These are phyloP conservation scores for Acorus calamus DNA, from an alignment of 106 monocot genomes.

Conservation along the genomic window DNA sequence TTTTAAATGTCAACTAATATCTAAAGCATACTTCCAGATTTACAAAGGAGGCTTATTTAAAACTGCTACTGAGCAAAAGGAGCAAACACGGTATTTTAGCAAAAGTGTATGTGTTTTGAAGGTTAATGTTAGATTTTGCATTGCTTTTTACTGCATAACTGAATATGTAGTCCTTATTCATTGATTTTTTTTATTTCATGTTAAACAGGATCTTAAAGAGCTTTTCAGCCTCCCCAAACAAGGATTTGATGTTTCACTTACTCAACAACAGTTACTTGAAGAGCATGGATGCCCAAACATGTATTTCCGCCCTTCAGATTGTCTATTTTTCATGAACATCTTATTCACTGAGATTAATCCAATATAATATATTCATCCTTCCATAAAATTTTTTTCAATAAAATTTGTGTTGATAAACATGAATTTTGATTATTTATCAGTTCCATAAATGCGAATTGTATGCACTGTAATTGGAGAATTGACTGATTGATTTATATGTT, in stretches of 20 bases:
- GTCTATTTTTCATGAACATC: background rate
- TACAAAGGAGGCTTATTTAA: constrained; percentile 93
- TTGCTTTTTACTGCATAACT: background rate
- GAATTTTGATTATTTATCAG: too few species aligned
- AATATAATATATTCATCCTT: background rate
- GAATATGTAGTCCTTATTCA: background rate
- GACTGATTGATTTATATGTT: too few species aligned
- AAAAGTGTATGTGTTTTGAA: constrained; percentile 38
- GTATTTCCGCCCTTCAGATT: constrained; percentile 25
- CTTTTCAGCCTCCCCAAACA: constrained; percentile 80
- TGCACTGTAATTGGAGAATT: too few species aligned
- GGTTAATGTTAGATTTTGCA: background rate
- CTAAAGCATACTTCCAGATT: constrained; percentile 35
- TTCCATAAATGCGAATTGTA: too few species aligned
- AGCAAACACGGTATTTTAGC: constrained; percentile 93
- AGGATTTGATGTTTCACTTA: constrained; percentile 91
- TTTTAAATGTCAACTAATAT: too few species aligned
- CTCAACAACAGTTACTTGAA: constrained; percentile 64
- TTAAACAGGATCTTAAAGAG: constrained; percentile 70
- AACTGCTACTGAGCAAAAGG: constrained; percentile 90
- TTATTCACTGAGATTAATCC: background rate
- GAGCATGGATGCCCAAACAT: constrained; percentile 62
- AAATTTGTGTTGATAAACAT: background rate
- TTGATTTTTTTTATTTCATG: background rate
- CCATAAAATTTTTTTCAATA: background rate